Base-by-base conservation (phyloP, 192 early-diverging fungal species). In the Jimgerdemannia lactiflua region DNA sequence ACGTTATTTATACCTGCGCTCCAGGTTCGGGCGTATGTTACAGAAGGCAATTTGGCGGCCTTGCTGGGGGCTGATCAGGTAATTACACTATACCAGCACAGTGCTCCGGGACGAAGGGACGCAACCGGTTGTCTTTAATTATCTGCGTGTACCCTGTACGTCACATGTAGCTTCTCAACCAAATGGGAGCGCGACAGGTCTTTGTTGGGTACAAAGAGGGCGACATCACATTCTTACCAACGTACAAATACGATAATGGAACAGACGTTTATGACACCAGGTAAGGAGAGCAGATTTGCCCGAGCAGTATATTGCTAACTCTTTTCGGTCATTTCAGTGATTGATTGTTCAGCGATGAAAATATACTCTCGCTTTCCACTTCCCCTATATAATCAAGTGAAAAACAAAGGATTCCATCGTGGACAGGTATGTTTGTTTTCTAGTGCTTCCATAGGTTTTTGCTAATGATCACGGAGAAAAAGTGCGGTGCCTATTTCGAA, bases 131-230 rank as follows among this genome's bases (percentile, higher is more conserved):
- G 29, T 29, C 29, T 29, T 29, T 29, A 44, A 65, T 65, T 63
- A 68, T 42, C 4, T 43, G 59, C 9, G 4, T 4, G 18, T 59
- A 9, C 29, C 29, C 29, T 29, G 29, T 29, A 29, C 29, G 29
- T 29, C 41, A 63, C 65, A 72, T 59, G 39, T 41, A 86, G 76
- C 69, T 90, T n/a, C 80, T 77, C 43, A 71, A 78, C 29, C 90
- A 93, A 76, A 89, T 92, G 77, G 83, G 84, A 6, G 74, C 78
- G 10, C 88, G 88, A 0, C 79, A 83, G 4, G 91, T 91, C 10
- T 99, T 98, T 74, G 73, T 77, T 4, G 94, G 90, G 0, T 99
- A 95, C 83, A 72, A 82, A 43, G 97, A 99, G 83, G 92, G 88
- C 0, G 73, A 75, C 41, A 88, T 95, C 64, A 86, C 86, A 2